Evolutionary conservation across 441 rosid genomes (phyloP), one percentile per base, ranked within the genome.

Genomic region (Macaranga tanarius): DNA sequence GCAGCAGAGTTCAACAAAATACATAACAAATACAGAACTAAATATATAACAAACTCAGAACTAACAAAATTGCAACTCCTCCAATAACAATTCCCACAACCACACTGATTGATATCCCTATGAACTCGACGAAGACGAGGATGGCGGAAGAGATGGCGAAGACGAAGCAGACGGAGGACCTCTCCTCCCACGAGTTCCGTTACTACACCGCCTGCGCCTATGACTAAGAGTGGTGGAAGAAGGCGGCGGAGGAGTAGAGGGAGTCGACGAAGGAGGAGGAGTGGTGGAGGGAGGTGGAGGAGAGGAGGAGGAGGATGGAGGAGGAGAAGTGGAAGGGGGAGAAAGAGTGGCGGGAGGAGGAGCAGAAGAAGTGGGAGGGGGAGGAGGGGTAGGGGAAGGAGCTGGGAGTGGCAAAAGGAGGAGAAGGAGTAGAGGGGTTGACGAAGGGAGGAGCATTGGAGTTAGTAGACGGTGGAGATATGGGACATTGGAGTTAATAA

Each of bases 81-180:
- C 91, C 99, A 44, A 92, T 69, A 15, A 88, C 97, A 52, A 90
- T 76, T 31, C 93, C 99, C 56, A 88, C 96, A 5, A 95, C 91
- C 13, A 86, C 70, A 59, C 89, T 90, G 6, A 90, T 84, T 20
- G 92, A 80, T 56, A 86, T 56, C 0, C 79, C 67, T n/a, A n/a
- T n/a, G n/a, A n/a, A n/a, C n/a, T n/a, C n/a, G 82, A 63, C 0
- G 83, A 71, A 10, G 42, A 6, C 70, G 83, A 19, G 26, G 22
- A 17, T 23, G 79, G 8, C n/a, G 42, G 17, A 9, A n/a, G n/a
- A n/a, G n/a, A n/a, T n/a, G n/a, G n/a, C n/a, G 79, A 10, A 10
- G 84, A 73, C 0, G 88, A 7, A 25, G 88, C 26, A 34, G 77
- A 2, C 11, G 86, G 77, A 2, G 87, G 12, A n/a, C n/a, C n/a